Evolutionary conservation across 345 rosid genomes (phyloP).

Genomic region (Eucalyptus sp.): DNA sequence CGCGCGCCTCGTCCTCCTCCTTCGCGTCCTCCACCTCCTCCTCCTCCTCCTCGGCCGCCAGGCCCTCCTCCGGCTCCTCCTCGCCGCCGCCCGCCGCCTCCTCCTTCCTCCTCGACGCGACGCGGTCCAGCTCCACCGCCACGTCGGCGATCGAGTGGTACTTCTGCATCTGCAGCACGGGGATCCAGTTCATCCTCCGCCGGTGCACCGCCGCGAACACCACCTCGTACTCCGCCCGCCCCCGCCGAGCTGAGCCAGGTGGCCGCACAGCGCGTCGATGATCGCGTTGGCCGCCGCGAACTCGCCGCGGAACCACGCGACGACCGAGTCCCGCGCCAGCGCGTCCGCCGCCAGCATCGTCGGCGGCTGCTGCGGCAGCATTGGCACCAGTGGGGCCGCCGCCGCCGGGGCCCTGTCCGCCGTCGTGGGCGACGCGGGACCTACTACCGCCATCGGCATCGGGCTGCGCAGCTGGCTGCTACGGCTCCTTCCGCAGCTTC

Average conservation of each 20-base stretch:
- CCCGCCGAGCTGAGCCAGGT: constrained; percentile 31
- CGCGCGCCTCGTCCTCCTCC: constrained; percentile 7
- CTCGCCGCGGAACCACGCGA: constrained; percentile 90
- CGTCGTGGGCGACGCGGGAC: neutral
- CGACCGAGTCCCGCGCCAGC: constrained; percentile 68
- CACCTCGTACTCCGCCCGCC: constrained; percentile 37
- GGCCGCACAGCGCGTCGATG: constrained; percentile 79
- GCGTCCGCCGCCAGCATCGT: constrained; percentile 16
- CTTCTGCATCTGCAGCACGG: constrained; percentile 93
- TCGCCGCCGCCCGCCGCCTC: neutral
- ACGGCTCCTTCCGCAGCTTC: neutral
- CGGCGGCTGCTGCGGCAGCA: neutral
- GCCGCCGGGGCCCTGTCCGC: neutral
- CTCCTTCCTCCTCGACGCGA: constrained; percentile 12
- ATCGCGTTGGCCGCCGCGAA: constrained; percentile 99
- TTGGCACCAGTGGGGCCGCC: neutral
- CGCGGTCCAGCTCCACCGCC: constrained; percentile 39
- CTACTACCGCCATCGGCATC: constrained; percentile 1
- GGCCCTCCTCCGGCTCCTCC: constrained; percentile 12
- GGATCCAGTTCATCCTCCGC: constrained; percentile 94
- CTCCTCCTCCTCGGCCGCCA: neutral
- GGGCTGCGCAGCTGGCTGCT: neutral
- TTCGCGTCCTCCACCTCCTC: neutral
- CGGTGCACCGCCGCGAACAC: constrained; percentile 75
- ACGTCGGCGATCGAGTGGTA: constrained; percentile 81